These are phyloP conservation scores for Ceratobasidium papillatum DNA, from an alignment of 1,284 basidiomycete species.

Conservation along the genomic window DNA sequence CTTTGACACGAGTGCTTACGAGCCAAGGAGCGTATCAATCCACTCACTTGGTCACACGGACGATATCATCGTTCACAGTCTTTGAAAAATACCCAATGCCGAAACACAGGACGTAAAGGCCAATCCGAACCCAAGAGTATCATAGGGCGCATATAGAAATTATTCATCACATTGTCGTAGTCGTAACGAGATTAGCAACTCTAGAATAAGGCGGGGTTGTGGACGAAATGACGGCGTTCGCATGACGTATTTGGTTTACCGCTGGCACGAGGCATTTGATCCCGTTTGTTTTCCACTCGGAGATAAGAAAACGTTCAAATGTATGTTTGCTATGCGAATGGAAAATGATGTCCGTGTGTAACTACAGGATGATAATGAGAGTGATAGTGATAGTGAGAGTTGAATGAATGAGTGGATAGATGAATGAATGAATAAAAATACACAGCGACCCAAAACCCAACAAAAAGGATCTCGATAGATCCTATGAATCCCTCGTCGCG, in stretches of 20 bases:
- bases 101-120: neutral
- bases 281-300: neutral
- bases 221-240: neutral
- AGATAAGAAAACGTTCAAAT: neutral
- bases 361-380: too few species aligned
- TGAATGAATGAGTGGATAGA: neutral
- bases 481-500: constrained; percentile 25
- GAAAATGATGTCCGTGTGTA: too few species aligned
- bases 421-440: constrained; percentile 1
- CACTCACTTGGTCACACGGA: constrained; percentile 35
- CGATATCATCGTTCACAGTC: constrained; percentile 30
- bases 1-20: constrained; percentile 13
- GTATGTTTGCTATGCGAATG: too few species aligned
- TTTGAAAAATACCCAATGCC: neutral
- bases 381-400: neutral
- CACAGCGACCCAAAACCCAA: neutral
- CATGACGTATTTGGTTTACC: constrained; percentile 6
- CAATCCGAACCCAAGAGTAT: neutral
- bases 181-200: neutral
- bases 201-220: neutral
- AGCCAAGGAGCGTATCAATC: neutral
- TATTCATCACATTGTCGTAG: neutral
- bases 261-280: constrained; percentile 11
- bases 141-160: neutral
- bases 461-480: too few species aligned